A percentile compares a stretch with the other conserved stretches of the same genome.
Conservation (phyloP, 2,329 filamentous ascomycete species). For the Furcasterigmium sp. region DNA sequence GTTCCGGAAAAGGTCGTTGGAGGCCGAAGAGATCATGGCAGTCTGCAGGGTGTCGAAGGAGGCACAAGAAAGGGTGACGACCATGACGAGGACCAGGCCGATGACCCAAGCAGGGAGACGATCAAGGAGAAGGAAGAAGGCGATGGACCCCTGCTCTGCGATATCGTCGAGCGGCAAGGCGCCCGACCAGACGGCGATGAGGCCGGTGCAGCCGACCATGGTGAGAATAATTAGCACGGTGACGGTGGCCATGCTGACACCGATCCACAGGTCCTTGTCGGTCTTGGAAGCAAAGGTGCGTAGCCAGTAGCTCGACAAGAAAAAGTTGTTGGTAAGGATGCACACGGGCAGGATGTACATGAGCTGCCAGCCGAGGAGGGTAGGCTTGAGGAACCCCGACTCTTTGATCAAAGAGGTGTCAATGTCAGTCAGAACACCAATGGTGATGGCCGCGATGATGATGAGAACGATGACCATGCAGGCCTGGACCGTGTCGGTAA, state of each 20-base stretch:
- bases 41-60: slow-evolving; percentile 78
- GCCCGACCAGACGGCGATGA: slow-evolving; percentile 75
- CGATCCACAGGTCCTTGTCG: slow-evolving; percentile 72
- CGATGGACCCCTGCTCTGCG: slow-evolving; percentile 56
- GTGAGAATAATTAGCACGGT: slow-evolving; percentile 64
- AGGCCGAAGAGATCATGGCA: slow-evolving; percentile 79
- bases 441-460: slow-evolving; percentile 70
- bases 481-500: slow-evolving; percentile 79
- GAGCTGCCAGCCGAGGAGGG: slow-evolving; percentile 75
- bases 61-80: slow-evolving; percentile 68
- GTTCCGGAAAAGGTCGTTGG: slow-evolving; percentile 83
- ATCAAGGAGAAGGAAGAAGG: slow-evolving; percentile 71
- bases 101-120: slow-evolving; percentile 76
- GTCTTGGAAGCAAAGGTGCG: slow-evolving; percentile 76
- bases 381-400: slow-evolving; percentile 64
- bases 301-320: slow-evolving; percentile 80
- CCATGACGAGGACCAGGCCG: slow-evolving; percentile 76
- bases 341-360: slow-evolving; percentile 80
- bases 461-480: slow-evolving; percentile 72
- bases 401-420: slow-evolving; percentile 61
- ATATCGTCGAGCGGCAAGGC: slow-evolving; percentile 60
- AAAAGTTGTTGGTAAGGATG: slow-evolving; percentile 80
- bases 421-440: slow-evolving; percentile 70
- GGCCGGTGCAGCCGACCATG: slow-evolving; percentile 66
- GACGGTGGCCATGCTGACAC: slow-evolving; percentile 62